These are phyloP conservation scores for Lolium multiflorum DNA, from an alignment of 176 grass and related monocot genomes.

Conservation along the genomic window DNA sequence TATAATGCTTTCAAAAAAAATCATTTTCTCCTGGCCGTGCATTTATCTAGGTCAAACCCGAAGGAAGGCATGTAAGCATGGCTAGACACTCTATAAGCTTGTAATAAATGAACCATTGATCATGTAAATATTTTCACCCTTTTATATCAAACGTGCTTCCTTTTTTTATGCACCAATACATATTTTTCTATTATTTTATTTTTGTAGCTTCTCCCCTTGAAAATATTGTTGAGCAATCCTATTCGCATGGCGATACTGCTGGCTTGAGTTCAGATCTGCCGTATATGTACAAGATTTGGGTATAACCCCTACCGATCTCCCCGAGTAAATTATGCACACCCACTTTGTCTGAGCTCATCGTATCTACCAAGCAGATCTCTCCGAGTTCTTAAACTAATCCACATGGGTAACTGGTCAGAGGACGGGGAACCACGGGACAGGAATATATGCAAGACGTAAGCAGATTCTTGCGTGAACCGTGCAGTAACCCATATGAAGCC, in stretches of 20 bases:
- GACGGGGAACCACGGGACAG: not conserved
- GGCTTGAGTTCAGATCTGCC: constrained; percentile 17
- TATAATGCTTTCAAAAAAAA: too few species aligned
- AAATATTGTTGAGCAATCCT: constrained; percentile 18
- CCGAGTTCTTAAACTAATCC: not conserved
- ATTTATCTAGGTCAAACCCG: too few species aligned
- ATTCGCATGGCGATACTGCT: constrained; percentile 2
- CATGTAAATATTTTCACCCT: too few species aligned
- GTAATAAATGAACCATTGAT: too few species aligned
- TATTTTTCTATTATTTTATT: not conserved
- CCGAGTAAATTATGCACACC: not conserved
- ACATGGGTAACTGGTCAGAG: not conserved
- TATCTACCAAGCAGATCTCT: constrained; percentile 27
- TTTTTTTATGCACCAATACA: too few species aligned
- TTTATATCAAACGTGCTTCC: too few species aligned
- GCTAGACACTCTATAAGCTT: too few species aligned
- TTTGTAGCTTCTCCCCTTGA: not conserved
- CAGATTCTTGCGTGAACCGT: not conserved
- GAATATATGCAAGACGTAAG: not conserved
- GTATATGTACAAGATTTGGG: constrained; percentile 49
- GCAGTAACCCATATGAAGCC: not conserved
- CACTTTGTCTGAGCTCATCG: not conserved
- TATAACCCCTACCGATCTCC: constrained; percentile 2
- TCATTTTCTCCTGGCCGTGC: too few species aligned
- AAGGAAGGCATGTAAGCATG: too few species aligned